Evolutionary conservation across 2,329 filamentous ascomycete genomes (phyloP).

Genomic region (Xylariales sp.): DNA sequence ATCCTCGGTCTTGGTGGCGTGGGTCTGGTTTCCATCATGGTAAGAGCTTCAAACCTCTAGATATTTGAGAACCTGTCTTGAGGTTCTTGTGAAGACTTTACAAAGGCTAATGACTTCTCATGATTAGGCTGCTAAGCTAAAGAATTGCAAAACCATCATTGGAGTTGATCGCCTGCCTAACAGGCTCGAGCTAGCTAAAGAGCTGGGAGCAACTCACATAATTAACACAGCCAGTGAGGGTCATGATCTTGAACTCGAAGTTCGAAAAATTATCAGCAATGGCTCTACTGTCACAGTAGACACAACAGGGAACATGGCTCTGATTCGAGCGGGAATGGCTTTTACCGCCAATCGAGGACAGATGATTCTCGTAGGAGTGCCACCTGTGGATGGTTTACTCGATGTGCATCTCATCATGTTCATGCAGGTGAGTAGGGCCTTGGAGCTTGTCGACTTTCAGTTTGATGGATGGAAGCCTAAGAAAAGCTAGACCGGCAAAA

Average conservation of each 20-base stretch:
- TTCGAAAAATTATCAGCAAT: background rate
- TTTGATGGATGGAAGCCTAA: background rate
- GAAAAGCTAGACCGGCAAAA: background rate
- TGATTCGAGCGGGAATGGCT: background rate
- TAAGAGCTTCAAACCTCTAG: too few relatives aligned
- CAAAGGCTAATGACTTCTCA: too few relatives aligned
- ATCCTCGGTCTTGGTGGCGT: background rate
- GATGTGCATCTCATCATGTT: background rate
- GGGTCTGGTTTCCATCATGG: background rate
- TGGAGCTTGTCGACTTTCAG: background rate
- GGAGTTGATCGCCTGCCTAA: background rate
- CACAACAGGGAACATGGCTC: background rate
- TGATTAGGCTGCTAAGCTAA: background rate
- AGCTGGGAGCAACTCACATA: background rate
- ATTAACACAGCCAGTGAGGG: background rate
- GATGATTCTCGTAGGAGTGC: background rate
- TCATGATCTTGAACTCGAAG: background rate
- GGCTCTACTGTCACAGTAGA: background rate
- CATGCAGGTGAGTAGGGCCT: background rate
- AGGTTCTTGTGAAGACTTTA: too few relatives aligned
- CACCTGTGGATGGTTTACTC: background rate
- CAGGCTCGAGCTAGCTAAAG: background rate
- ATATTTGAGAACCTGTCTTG: too few relatives aligned
- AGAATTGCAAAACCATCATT: slow-evolving; percentile 1
- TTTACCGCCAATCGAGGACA: background rate